Percentiles rank a stretch among this genome's conserved stretches.
Evolutionary conservation across 2,329 filamentous ascomycete species (phyloP).

Genomic region (Cladophialophora carrionii): DNA sequence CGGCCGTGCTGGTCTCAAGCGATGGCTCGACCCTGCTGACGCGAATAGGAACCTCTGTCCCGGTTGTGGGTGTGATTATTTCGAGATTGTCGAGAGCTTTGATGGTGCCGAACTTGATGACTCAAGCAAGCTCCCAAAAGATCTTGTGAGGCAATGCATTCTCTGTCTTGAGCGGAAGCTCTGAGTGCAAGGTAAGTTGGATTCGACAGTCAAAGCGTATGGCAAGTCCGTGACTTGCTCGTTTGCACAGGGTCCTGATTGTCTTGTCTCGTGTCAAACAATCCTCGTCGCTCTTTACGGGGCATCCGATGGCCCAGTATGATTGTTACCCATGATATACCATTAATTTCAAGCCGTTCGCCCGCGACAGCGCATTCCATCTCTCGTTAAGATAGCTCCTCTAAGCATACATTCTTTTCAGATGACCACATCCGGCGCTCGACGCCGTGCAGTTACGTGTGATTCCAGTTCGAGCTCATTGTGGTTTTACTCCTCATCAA

Average conservation of each 20-base stretch:
- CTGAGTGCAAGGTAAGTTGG: neutral
- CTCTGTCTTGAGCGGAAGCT: conserved; percentile 3
- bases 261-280: neutral
- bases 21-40: conserved; percentile 17
- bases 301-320: no score
- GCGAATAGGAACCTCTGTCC: conserved; percentile 24
- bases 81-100: conserved; percentile 9
- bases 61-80: conserved; percentile 19
- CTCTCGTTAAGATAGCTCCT: neutral
- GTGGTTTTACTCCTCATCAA: no score
- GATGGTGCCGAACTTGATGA: neutral
- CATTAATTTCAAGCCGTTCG: neutral
- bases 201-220: neutral
- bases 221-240: neutral
- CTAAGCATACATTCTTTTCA: neutral
- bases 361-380: neutral
- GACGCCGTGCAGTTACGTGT: no score
- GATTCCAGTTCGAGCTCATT: no score
- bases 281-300: neutral
- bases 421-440: neutral
- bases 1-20: conserved; percentile 2
- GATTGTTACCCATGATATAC: neutral
- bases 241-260: neutral
- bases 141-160: conserved; percentile 23
- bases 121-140: neutral